Evolutionary conservation across 495 filamentous ascomycete genomes (phyloP), one percentile per base, ranked within the genome.

Genomic region (Aspergillus heteromorphus): DNA sequence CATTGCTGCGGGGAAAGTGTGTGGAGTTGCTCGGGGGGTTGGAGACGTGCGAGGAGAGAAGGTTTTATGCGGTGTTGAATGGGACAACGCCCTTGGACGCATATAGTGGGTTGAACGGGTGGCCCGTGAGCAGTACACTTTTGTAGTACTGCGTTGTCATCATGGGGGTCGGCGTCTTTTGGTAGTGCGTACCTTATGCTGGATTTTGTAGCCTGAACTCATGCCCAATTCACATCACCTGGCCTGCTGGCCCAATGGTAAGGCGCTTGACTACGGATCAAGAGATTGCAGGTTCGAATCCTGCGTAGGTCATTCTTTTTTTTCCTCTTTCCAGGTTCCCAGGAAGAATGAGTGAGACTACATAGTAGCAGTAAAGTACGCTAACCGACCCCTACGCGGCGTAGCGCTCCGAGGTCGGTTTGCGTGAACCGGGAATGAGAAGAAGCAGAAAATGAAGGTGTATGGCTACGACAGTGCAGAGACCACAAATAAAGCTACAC

Each of bases 251-350:
- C 79, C 77, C 78, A 84, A 84, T 84, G 81, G 81, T 77, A 84
- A 84, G 81, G 80, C 80, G 80, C 79, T 84, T 84, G 81, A 84
- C 81, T 84, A 84, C 81, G 81, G 81, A 81, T 81, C 78, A 81
- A 80, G 75, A 80, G 78, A 81, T 81, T 80, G 72, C 72, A 75
- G 71, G 72, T 65, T 69, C 63, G 65, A 71, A 58, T 65, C 69
- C 72, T 69, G 71, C 71, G 66, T 74, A 66, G 68, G 72, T 73
- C 71, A 72, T 40, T 53, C 13, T 14, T 38, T 38, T 38, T 38
- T 38, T 9, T 1, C n/a, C n/a, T 38, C n/a, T 38, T 14, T n/a
- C n/a, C n/a, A n/a, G n/a, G n/a, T n/a, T n/a, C n/a, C n/a, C n/a
- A n/a, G n/a, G n/a, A n/a, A n/a, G n/a, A n/a, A n/a, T n/a, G n/a